Evolutionary conservation across 495 filamentous ascomycete species (phyloP), one percentile per base, ranked within the genome.

Genomic region (Aspergillus ellipticus): DNA sequence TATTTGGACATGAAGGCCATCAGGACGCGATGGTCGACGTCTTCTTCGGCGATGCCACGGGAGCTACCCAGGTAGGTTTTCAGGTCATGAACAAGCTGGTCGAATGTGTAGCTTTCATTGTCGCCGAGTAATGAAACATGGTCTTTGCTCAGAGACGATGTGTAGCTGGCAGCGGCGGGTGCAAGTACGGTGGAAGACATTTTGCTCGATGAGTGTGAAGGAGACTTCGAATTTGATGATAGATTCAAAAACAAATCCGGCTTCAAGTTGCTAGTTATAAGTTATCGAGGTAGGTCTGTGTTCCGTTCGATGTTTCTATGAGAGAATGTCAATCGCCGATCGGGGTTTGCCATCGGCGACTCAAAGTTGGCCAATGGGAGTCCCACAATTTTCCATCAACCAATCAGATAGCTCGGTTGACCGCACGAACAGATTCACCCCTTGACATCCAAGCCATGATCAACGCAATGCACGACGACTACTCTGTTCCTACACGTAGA

Each of bases 1-100:
- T 73, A 73, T 43, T 70, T 73, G 47, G 57, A 52, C 6, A 59
- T 56, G 13, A 73, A 49, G 0, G 67, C 68, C 31, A 68, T 68
- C 20, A 73, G 17, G 8, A 35, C 17, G 15, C 11, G 16, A 11
- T 46, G 42, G 42, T 54, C 52, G 15, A 54, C 29, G 35, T 73
- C 60, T 10, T 62, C 47, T n/a, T 58, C 49, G 37, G 62, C 67
- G n/a, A 73, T 70, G 0, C 70, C 68, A 0, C 63, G 57, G 0
- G 64, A 62, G 1, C 61, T 47, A 4, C 70, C 70, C 6, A 73
- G 54, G 21, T 72, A 60, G 13, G 55, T 6, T 45, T 69, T 71
- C 31, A 73, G 62, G 42, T 71, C 68, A 15, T 63, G 50, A 2
- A 73, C 60, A 0, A 73, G 62, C 8, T 65, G 39, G 3, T 67